A percentile compares a stretch with the other conserved stretches of the same genome.
These are phyloP conservation scores for Citeromyces siamensis DNA, from an alignment of 1,139 yeast species.

Conservation along the genomic window DNA sequence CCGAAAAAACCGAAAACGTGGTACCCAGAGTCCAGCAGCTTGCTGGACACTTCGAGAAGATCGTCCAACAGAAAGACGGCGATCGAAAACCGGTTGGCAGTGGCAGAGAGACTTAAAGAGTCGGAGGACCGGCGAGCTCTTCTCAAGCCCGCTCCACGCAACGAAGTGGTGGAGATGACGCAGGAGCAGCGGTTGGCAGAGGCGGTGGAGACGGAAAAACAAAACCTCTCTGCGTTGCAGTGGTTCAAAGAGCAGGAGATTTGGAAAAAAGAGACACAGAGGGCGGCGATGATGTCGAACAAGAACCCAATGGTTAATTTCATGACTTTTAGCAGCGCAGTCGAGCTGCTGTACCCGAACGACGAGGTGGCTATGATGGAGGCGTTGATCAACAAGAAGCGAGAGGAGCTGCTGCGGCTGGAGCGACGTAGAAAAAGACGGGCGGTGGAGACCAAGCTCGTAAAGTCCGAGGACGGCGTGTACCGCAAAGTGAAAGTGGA, in stretches of 20 bases:
- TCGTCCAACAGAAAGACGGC: constrained; percentile 75
- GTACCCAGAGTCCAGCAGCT: constrained; percentile 30
- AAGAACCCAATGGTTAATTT: constrained; percentile 47
- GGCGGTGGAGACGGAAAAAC: constrained; percentile 77
- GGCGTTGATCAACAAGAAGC: constrained; percentile 17
- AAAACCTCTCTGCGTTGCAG: constrained; percentile 61
- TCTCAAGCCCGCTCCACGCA: constrained; percentile 21
- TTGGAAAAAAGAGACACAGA: constrained; percentile 64
- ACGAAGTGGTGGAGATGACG: constrained; percentile 44
- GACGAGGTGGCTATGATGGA: constrained; percentile 41
- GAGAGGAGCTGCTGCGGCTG: constrained; percentile 15
- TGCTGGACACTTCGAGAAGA: constrained; percentile 42
- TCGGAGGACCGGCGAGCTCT: constrained; percentile 57
- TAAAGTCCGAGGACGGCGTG: constrained; percentile 3
- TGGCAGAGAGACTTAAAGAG: constrained; percentile 60
- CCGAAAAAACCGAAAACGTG: constrained; percentile 13
- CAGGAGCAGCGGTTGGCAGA: constrained; percentile 80
- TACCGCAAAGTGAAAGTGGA: not conserved
- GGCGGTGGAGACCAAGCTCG: constrained; percentile 9
- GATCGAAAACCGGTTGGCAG: constrained; percentile 63
- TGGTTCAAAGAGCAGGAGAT: constrained; percentile 77
- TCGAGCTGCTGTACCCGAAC: constrained; percentile 28
- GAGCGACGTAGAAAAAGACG: not conserved
- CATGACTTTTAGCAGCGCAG: constrained; percentile 34
- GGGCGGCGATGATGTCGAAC: constrained; percentile 57